Percentiles rank a stretch among this genome's conserved stretches.
These are phyloP conservation scores for Psophocarpus tetragonolobus DNA, from an alignment of 306 rosid genomes.

Conservation along the genomic window DNA sequence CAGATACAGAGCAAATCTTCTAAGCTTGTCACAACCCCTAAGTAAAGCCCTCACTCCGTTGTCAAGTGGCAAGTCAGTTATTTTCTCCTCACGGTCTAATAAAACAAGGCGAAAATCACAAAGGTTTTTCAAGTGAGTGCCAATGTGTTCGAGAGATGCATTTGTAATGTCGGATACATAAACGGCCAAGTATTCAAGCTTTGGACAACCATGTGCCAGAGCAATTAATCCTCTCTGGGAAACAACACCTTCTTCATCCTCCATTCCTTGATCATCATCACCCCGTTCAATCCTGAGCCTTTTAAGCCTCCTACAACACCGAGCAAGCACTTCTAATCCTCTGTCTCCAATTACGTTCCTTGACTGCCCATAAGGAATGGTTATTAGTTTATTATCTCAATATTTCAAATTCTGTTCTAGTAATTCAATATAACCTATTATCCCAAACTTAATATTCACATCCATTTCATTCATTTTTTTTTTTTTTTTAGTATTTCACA, in stretches of 20 bases:
- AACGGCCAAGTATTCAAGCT: constrained; percentile 83
- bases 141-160: constrained; percentile 68
- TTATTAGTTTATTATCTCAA: neutral
- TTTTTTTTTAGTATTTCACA: constrained; percentile 1
- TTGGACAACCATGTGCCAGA: constrained; percentile 84
- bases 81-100: constrained; percentile 72
- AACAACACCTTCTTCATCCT: constrained; percentile 85
- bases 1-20: constrained; percentile 88
- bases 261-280: constrained; percentile 89
- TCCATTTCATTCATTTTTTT: neutral
- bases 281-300: constrained; percentile 94
- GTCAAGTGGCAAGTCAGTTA: constrained; percentile 92
- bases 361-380: constrained; percentile 58
- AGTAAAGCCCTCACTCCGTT: constrained; percentile 82
- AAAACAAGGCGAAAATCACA: constrained; percentile 90
- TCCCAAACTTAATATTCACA: neutral
- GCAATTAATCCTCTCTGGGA: constrained; percentile 94
- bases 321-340: constrained; percentile 90
- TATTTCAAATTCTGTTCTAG: constrained; percentile 12
- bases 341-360: constrained; percentile 96
- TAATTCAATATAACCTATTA: constrained; percentile 23
- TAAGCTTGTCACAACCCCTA: constrained; percentile 81
- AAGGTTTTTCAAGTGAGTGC: constrained; percentile 73
- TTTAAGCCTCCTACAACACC: constrained; percentile 68
- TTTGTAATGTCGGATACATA: constrained; percentile 92